A percentile compares a stretch with the other conserved stretches of the same genome.
These are phyloP conservation scores for Zygoascus ofunaensis DNA, from an alignment of 805 yeast species.

Conservation along the genomic window DNA sequence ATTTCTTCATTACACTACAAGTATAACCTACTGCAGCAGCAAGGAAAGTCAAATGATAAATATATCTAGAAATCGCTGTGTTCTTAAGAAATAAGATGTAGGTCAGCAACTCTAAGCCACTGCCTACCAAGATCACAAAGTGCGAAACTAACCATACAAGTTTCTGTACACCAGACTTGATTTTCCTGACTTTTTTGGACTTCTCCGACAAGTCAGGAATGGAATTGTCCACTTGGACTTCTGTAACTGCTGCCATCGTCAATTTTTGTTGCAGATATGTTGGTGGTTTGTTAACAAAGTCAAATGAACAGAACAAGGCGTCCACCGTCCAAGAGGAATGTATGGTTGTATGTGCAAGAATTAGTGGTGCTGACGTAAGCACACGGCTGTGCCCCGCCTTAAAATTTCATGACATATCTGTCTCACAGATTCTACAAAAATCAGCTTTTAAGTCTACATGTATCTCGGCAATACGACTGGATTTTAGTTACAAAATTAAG, in stretches of 20 bases:
- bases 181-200: background rate
- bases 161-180: constrained; percentile 6
- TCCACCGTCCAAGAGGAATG: too few relatives aligned
- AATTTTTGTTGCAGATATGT: background rate
- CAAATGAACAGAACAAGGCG: too few relatives aligned
- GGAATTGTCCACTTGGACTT: background rate
- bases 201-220: background rate
- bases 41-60: constrained; percentile 22
- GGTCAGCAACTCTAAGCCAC: constrained; percentile 11
- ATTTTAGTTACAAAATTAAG: too few relatives aligned
- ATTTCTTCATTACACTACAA: constrained; percentile 31
- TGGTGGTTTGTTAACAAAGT: too few relatives aligned
- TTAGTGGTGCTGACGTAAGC: too few relatives aligned
- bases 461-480: too few relatives aligned
- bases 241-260: background rate
- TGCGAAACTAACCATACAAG: constrained; percentile 16
- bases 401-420: too few relatives aligned
- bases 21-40: constrained; percentile 19
- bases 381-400: too few relatives aligned
- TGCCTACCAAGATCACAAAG: constrained; percentile 7
- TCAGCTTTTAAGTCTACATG: too few relatives aligned
- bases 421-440: too few relatives aligned
- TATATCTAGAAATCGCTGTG: constrained; percentile 15
- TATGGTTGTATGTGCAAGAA: too few relatives aligned
- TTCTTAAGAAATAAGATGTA: constrained; percentile 20